A percentile compares a stretch with the other conserved stretches of the same genome.
These are phyloP conservation scores for Phytophthora idaei DNA, from an alignment of 352 stramenopile species.

Conservation along the genomic window DNA sequence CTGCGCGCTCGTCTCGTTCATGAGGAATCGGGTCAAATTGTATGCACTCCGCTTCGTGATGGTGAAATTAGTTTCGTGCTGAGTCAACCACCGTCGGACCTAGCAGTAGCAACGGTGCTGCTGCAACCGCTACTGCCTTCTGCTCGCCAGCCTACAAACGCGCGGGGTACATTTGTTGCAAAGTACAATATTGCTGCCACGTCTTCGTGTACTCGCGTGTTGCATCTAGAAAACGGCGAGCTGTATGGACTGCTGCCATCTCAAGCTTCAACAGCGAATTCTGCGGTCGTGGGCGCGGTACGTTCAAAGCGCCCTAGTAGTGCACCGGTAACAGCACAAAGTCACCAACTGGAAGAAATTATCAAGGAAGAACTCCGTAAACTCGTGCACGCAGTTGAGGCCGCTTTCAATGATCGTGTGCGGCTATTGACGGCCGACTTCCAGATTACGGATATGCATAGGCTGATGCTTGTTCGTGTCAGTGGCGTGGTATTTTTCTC, in stretches of 20 bases:
- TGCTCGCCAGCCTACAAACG: slow-evolving; percentile 36
- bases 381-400: slow-evolving; percentile 55
- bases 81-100: slow-evolving; percentile 47
- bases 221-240: slow-evolving; percentile 32
- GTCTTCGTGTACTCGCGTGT: slow-evolving; percentile 48
- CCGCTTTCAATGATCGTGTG: slow-evolving; percentile 45
- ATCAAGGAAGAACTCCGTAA: slow-evolving; percentile 51
- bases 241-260: slow-evolving; percentile 43
- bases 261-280: slow-evolving; percentile 9
- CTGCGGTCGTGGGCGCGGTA: neutral
- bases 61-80: slow-evolving; percentile 63
- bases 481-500: slow-evolving; percentile 64
- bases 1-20: slow-evolving; percentile 27
- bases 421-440: slow-evolving; percentile 60
- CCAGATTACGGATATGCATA: slow-evolving; percentile 56
- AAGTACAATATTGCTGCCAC: slow-evolving; percentile 58
- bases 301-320: slow-evolving; percentile 23
- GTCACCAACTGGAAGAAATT: slow-evolving; percentile 47
- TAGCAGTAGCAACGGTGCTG: slow-evolving; percentile 53
- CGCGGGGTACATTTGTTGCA: slow-evolving; percentile 51
- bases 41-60: slow-evolving; percentile 51
- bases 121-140: slow-evolving; percentile 50
- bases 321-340: slow-evolving; percentile 26
- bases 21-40: slow-evolving; percentile 49
- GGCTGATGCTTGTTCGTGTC: slow-evolving; percentile 61